phyloP scores from a whole-genome alignment of 1,284 basidiomycete species.

The Naganishia sp. region DNA sequence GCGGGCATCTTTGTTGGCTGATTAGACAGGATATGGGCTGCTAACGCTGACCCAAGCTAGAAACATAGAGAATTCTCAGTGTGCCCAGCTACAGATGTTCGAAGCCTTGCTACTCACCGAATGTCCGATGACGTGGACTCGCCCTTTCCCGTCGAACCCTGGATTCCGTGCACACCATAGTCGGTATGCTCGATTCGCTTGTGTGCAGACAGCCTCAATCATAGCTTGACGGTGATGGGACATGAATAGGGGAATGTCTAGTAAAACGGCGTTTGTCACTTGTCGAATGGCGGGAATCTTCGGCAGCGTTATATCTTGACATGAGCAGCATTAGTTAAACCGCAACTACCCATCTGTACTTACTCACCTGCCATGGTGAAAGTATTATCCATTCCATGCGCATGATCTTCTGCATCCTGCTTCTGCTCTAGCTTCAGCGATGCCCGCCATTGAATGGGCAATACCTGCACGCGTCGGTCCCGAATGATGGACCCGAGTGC shows the following conservation, averaged over 20 bases:
- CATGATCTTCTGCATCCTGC: slow-evolving; percentile 53
- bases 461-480: slow-evolving; percentile 56
- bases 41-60: slow-evolving; percentile 59
- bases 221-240: slow-evolving; percentile 58
- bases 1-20: slow-evolving; percentile 59
- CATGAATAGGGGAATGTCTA: slow-evolving; percentile 58
- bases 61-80: slow-evolving; percentile 7
- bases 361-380: slow-evolving; percentile 55
- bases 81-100: neutral
- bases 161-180: slow-evolving; percentile 61
- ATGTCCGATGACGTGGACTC: slow-evolving; percentile 55
- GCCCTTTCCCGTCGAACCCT: slow-evolving; percentile 55
- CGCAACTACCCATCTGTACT: neutral
- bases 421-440: slow-evolving; percentile 55
- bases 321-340: neutral
- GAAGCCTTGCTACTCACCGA: slow-evolving; percentile 35
- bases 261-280: slow-evolving; percentile 57
- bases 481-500: slow-evolving; percentile 56
- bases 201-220: slow-evolving; percentile 57
- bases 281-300: slow-evolving; percentile 58
- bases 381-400: slow-evolving; percentile 56
- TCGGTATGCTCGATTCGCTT: slow-evolving; percentile 57
- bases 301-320: slow-evolving; percentile 56
- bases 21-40: slow-evolving; percentile 59
- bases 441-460: slow-evolving; percentile 62